phyloP scores from a whole-genome alignment of 352 stramenopile species.

The Globisporangium solare region DNA sequence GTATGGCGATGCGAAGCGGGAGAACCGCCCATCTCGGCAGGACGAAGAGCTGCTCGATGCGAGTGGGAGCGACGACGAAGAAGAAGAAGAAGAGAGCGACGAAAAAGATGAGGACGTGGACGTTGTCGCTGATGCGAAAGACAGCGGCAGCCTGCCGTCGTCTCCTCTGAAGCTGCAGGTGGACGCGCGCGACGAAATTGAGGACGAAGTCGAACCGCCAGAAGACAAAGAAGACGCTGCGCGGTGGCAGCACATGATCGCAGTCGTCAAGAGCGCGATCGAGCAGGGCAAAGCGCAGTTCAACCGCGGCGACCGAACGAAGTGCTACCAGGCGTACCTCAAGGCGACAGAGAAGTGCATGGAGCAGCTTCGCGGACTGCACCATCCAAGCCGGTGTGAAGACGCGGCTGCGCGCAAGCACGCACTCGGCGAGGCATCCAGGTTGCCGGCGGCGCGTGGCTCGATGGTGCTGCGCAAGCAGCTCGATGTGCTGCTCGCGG shows the following conservation, averaged over 20 bases:
- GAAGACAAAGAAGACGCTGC: constrained; percentile 42
- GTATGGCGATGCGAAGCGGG: not conserved
- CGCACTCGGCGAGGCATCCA: constrained; percentile 35
- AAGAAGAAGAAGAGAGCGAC: constrained; percentile 13
- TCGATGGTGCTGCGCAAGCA: constrained; percentile 59
- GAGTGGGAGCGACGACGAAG: constrained; percentile 9
- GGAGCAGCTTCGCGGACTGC: constrained; percentile 30
- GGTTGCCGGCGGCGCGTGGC: constrained; percentile 48
- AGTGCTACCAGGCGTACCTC: constrained; percentile 66
- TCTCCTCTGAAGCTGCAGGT: too few relatives aligned
- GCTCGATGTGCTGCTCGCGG: constrained; percentile 44
- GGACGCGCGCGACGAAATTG: not conserved
- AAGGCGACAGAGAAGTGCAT: constrained; percentile 42
- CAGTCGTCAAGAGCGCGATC: constrained; percentile 42
- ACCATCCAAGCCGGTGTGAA: constrained; percentile 26
- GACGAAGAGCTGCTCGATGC: constrained; percentile 3
- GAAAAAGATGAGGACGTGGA: constrained; percentile 5
- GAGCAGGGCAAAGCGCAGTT: constrained; percentile 63
- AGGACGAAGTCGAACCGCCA: constrained; percentile 10
- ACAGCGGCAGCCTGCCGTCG: not conserved
- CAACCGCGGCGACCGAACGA: constrained; percentile 70
- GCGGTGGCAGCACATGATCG: constrained; percentile 30
- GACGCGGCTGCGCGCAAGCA: constrained; percentile 27
- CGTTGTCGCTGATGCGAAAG: constrained; percentile 5
- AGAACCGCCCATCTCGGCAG: not conserved